Evolutionary conservation across 768 basidiomycete genomes (phyloP), one percentile per base, ranked within the genome.

Genomic region (Nidularia sp.): DNA sequence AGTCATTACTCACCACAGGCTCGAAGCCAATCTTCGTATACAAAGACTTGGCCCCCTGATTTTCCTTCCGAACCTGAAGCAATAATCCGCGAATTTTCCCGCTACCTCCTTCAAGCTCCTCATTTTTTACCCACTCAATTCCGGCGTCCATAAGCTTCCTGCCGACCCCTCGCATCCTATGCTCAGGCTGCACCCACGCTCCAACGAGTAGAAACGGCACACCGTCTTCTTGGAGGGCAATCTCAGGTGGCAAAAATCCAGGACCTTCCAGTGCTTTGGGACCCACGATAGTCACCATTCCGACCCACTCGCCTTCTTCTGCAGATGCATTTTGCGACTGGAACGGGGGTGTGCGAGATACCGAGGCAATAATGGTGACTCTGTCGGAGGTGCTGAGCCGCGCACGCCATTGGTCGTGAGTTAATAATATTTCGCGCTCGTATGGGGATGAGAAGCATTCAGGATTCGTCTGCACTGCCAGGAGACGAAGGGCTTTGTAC

Each of bases 371-470:
- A 12, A 68, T 54, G 0, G 59, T 66, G 6, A 55, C 48, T 35
- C 61, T 58, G 4, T 57, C 61, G 7, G 51, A 15, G 2, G 55
- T 57, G 35, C 61, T 57, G 42, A 68, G 48, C 25, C 64, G 60
- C 35, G 51, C 55, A 8, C 54, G 55, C 70, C 67, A 68, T 39
- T 55, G 43, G 6, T 57, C 62, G n/a, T 34, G 45, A 4, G 60
- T 58, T 34, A 66, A 65, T 12, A 45, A 13, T 15, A 53, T 54
- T 49, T 69, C 65, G 12, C 59, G 54, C 15, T 54, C 64, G 35
- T 60, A 65, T 8, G 55, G 63, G 7, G 66, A 66, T 6, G 60
- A 57, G 52, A 67, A 69, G 0, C 63, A 63, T 22, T 66, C 57
- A 42, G 66, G 65, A 45, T 69, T 58, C 34, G 58, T 58, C 34